These are phyloP conservation scores for Yamadazyma jaroonii DNA, from an alignment of 1,139 yeast genomes.

Conservation along the genomic window DNA sequence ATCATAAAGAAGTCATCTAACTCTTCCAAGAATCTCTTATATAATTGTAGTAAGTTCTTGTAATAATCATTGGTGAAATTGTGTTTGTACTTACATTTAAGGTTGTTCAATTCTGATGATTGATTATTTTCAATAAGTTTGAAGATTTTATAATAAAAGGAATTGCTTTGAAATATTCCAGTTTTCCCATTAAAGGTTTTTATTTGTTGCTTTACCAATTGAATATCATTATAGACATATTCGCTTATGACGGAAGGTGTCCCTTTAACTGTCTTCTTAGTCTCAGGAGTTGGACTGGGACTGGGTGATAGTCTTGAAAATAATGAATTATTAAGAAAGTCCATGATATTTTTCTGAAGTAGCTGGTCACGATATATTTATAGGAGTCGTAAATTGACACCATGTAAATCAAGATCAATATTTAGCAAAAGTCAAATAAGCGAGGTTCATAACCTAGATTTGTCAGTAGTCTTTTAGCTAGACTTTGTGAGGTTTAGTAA, in stretches of 20 bases:
- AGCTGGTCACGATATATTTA: too few species aligned
- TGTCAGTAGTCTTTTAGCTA: too few species aligned
- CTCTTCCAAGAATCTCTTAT: constrained; percentile 11
- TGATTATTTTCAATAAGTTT: constrained; percentile 12
- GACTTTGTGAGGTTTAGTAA: too few species aligned
- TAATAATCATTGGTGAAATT: constrained; percentile 7
- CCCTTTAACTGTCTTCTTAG: constrained; percentile 2
- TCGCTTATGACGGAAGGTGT: constrained; percentile 7
- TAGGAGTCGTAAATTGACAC: too few species aligned
- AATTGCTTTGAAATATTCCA: constrained; percentile 8
- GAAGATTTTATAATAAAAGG: constrained; percentile 14
- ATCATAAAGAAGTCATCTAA: constrained; percentile 12
- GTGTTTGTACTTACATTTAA: constrained; percentile 9
- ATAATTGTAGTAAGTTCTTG: constrained; percentile 7
- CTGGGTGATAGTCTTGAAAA: constrained; percentile 6
- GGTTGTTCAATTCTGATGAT: constrained; percentile 3
- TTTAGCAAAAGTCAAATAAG: too few species aligned
- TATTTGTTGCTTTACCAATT: constrained; percentile 12
- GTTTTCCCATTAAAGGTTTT: constrained; percentile 11
- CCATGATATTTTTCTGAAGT: constrained; percentile 1
- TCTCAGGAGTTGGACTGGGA: constrained; percentile 4
- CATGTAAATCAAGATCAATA: too few species aligned
- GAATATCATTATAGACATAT: constrained; percentile 14
- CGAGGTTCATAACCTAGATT: too few species aligned
- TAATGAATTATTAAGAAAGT: background rate